Percentiles rank a stretch among this genome's conserved stretches.
Conservation (phyloP, 768 basidiomycete genomes). For the Psilocybe cyanescens region DNA sequence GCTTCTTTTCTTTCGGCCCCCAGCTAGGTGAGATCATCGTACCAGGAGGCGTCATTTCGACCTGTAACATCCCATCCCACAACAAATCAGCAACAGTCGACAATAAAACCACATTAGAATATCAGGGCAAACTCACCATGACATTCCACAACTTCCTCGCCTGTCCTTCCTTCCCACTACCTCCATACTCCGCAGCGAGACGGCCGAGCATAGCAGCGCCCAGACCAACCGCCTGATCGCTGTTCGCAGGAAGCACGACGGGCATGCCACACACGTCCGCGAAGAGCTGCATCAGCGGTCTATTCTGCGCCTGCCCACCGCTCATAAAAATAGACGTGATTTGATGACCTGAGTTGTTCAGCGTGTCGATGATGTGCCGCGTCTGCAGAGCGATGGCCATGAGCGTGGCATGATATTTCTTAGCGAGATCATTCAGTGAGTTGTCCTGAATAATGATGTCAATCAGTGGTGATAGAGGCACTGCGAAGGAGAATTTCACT, state of each 20-base stretch:
- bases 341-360: slow-evolving; percentile 83
- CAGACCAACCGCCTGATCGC: slow-evolving; percentile 83
- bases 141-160: slow-evolving; percentile 84
- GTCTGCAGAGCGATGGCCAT: slow-evolving; percentile 96
- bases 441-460: slow-evolving; percentile 51
- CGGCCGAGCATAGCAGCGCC: slow-evolving; percentile 95
- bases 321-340: slow-evolving; percentile 90
- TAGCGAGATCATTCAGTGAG: slow-evolving; percentile 79
- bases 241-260: slow-evolving; percentile 79
- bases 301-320: slow-evolving; percentile 92
- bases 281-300: slow-evolving; percentile 85
- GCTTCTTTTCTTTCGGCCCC: slow-evolving; percentile 62
- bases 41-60: slow-evolving; percentile 91
- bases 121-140: slow-evolving; percentile 63
- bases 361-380: slow-evolving; percentile 88
- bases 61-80: slow-evolving; percentile 41
- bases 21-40: slow-evolving; percentile 69
- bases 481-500: slow-evolving; percentile 29
- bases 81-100: slow-evolving; percentile 1
- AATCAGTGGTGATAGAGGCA: background rate
- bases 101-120: slow-evolving; percentile 1
- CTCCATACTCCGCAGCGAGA: slow-evolving; percentile 68
- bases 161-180: slow-evolving; percentile 43
- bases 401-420: slow-evolving; percentile 88
- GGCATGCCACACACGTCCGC: slow-evolving; percentile 84